Conservation (phyloP, 2,329 filamentous ascomycete species). For the Aspergillus fructus region DNA sequence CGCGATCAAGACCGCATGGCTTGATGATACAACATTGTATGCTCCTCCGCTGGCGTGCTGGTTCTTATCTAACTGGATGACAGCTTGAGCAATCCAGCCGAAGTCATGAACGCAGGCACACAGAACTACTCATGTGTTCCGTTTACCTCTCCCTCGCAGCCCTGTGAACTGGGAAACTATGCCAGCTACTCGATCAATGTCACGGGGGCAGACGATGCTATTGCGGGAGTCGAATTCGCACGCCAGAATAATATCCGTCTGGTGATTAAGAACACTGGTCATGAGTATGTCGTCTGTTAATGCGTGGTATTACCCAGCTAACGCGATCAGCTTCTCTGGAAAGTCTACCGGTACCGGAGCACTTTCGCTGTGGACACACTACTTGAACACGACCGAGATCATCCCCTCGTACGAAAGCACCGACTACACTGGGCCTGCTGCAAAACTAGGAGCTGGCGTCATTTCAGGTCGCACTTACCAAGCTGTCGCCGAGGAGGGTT, state of each 20-base stretch:
- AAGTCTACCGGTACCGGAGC: background rate
- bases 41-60: background rate
- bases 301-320: background rate
- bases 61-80: background rate
- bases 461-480: background rate
- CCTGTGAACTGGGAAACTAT: background rate
- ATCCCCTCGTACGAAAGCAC: background rate
- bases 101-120: background rate
- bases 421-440: background rate
- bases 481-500: background rate
- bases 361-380: background rate
- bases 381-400: background rate
- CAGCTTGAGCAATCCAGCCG: background rate
- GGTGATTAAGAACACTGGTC: conserved; percentile 57
- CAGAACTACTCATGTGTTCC: background rate
- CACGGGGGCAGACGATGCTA: background rate
- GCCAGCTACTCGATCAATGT: background rate
- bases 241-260: conserved; percentile 33
- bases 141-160: background rate
- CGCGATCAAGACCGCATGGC: background rate
- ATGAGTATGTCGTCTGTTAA: conserved; percentile 41
- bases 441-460: background rate
- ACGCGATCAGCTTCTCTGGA: background rate
- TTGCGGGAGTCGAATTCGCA: background rate
- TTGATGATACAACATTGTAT: background rate